Base-by-base conservation (phyloP, 1,139 yeast species). In the Yamadazyma atmosphaerica region DNA sequence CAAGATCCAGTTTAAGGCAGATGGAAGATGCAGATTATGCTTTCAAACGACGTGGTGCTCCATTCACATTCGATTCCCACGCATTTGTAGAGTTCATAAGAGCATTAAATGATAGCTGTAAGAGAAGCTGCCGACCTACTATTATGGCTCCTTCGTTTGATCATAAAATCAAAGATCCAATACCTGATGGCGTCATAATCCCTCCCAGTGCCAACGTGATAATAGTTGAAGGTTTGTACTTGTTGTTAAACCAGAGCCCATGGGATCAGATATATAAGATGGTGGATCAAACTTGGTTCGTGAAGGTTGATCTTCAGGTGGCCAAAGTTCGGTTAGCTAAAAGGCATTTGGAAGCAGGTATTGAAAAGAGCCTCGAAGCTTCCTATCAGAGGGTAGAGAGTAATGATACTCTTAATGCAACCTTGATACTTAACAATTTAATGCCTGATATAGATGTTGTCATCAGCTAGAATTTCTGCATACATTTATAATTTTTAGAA, bases 321-420 rank as follows among this genome's bases (percentile, higher is more conserved):
- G 81, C 82, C 7, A 61, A 81, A 31, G 60, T 65, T 3, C 61
- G 97, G 39, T 80, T 88, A 0, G 85, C 89, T 0, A 62, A 64
- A 35, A 68, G 98, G 38, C 98, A 90, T 59, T 50, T 88, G n/a
- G 63, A 61, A 4, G 74, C 90, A 2, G 96, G 96, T 0, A 72
- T 90, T 13, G 85, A 79, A 0, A 41, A 57, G 0, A 65, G 68
- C 4, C 48, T 77, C 10, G 74, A 77, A 38, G 80, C 73, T 35
- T 97, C 95, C 0, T 61, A 65, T 15, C 68, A 60, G 4, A 66
- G 90, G 29, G 89, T 83, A 11, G 81, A 79, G 44, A 62, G 65
- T 10, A 89, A 86, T 55, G 97, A 89, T 57, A 55, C 75, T 28
- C 62, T 74, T 4, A 90, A 90, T 56, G 95, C 90, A 0, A 54